A percentile compares a stretch with the other conserved stretches of the same genome.
These are phyloP conservation scores for Podila epicladia DNA, from an alignment of 192 early-diverging fungal species.

Conservation along the genomic window DNA sequence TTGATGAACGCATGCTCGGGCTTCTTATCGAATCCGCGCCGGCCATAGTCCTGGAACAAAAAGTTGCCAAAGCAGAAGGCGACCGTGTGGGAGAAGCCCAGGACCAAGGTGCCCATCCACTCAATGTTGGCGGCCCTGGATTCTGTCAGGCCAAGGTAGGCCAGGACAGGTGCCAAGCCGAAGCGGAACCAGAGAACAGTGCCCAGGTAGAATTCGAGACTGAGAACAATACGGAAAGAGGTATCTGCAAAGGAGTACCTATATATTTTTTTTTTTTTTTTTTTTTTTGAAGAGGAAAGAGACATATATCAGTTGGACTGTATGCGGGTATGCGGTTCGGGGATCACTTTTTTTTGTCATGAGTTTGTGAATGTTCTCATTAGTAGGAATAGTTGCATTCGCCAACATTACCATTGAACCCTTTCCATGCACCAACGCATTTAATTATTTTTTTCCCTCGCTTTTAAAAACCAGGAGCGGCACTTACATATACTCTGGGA, in stretches of 20 bases:
- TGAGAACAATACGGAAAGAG: constrained; percentile 44
- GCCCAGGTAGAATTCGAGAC: constrained; percentile 43
- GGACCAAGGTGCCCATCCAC: constrained; percentile 43
- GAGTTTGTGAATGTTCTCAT: too few species aligned
- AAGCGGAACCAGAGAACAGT: constrained; percentile 47
- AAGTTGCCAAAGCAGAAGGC: constrained; percentile 48
- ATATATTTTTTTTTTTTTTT: too few species aligned
- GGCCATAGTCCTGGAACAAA: constrained; percentile 44
- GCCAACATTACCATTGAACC: neutral
- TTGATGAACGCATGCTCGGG: constrained; percentile 49
- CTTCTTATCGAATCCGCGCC: constrained; percentile 46
- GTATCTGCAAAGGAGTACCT: constrained; percentile 49
- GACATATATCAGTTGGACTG: neutral
- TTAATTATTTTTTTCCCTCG: neutral
- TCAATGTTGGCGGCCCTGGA: constrained; percentile 12
- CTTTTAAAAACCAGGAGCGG: neutral
- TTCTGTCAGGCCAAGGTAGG: constrained; percentile 27
- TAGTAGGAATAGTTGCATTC: too few species aligned
- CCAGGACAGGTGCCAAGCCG: constrained; percentile 30
- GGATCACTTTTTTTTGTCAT: neutral
- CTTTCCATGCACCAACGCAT: neutral
- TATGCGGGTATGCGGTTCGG: too few species aligned
- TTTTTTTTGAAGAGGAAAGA: neutral
- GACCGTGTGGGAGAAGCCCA: constrained; percentile 48
- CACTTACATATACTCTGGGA: constrained; percentile 43